phyloP scores from a whole-genome alignment of 1,139 yeast species.

The Blastobotrys serpentis region DNA sequence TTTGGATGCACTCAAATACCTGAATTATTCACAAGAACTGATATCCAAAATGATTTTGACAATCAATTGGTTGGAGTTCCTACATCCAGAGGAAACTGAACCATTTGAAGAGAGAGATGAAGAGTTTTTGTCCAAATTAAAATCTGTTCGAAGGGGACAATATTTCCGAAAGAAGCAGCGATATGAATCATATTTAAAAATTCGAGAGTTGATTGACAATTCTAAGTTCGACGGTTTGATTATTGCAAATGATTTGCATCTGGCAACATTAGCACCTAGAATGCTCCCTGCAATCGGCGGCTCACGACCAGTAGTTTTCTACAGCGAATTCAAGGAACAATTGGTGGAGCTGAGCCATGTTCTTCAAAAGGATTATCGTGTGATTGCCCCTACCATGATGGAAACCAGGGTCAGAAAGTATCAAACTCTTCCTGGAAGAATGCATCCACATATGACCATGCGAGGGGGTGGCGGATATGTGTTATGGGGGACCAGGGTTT shows the following conservation, averaged over 20 bases:
- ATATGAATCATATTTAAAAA: constrained; percentile 44
- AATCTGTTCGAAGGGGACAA: constrained; percentile 61
- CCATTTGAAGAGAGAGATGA: constrained; percentile 44
- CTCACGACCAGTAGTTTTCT: constrained; percentile 80
- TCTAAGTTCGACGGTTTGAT: constrained; percentile 76
- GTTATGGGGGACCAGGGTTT: constrained; percentile 74
- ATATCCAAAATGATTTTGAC: constrained; percentile 60
- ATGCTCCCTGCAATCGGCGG: constrained; percentile 74
- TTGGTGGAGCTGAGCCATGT: constrained; percentile 71
- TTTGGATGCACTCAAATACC: constrained; percentile 63
- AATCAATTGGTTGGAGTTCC: constrained; percentile 73
- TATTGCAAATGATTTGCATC: constrained; percentile 68
- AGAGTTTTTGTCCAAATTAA: constrained; percentile 55
- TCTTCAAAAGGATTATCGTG: constrained; percentile 61
- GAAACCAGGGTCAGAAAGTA: constrained; percentile 84
- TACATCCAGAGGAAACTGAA: constrained; percentile 68
- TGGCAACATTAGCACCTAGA: constrained; percentile 61
- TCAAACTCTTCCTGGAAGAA: constrained; percentile 90
- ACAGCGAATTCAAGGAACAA: constrained; percentile 76
- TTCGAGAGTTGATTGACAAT: constrained; percentile 52
- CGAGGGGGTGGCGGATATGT: constrained; percentile 91
- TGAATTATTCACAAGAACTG: constrained; percentile 54
- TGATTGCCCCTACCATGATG: constrained; percentile 77
- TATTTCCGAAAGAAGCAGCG: constrained; percentile 65
- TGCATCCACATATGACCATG: constrained; percentile 95